phyloP scores from a whole-genome alignment of 306 rosid species.

The Luffa aegyptiaca region DNA sequence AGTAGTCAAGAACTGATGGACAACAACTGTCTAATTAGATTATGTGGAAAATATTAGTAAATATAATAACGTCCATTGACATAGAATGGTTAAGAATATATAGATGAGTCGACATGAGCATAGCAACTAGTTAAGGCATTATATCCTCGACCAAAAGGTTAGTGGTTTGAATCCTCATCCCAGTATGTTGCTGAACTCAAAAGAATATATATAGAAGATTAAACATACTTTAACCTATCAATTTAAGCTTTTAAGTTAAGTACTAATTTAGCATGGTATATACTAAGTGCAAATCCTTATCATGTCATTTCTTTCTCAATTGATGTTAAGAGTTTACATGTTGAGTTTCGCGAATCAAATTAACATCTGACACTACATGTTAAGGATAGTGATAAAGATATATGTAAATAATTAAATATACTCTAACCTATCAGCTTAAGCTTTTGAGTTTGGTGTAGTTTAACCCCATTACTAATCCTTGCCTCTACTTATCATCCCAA shows the following conservation, averaged over 20 bases:
- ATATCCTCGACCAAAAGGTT: too few species aligned
- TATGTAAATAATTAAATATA: too few species aligned
- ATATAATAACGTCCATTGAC: not conserved
- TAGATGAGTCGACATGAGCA: too few species aligned
- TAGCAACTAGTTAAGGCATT: too few species aligned
- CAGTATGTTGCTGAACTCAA: too few species aligned
- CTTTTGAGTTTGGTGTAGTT: not conserved
- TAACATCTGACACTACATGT: too few species aligned
- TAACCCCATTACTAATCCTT: not conserved
- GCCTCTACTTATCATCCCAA: not conserved
- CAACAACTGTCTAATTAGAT: too few species aligned
- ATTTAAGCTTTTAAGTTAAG: not conserved
- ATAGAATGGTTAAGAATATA: not conserved
- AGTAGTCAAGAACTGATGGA: not conserved
- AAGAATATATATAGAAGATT: not conserved
- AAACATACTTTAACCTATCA: too few species aligned
- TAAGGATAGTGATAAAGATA: too few species aligned
- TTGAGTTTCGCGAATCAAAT: not conserved
- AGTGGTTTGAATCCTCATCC: too few species aligned
- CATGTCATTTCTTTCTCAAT: not conserved
- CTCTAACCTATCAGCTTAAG: too few species aligned
- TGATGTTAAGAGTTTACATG: not conserved
- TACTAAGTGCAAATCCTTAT: not conserved
- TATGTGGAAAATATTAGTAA: not conserved
- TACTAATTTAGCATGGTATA: not conserved